phyloP scores from a whole-genome alignment of 176 grass and related monocot species.

The Otatea glauca region DNA sequence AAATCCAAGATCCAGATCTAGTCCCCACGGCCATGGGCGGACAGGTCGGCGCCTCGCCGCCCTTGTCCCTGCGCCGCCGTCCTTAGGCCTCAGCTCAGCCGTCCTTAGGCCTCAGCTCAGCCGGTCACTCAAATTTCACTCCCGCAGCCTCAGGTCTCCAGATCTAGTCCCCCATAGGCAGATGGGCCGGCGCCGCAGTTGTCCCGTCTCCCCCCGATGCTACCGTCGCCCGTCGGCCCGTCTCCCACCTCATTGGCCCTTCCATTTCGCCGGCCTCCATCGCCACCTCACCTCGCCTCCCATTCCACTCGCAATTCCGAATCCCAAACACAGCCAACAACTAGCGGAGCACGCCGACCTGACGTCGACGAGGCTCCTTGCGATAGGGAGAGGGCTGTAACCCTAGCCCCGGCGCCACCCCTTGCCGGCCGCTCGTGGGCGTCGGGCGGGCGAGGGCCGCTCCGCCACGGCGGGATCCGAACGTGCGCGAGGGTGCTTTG shows the following conservation, averaged over 20 bases:
- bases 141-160: no score
- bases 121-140: no score
- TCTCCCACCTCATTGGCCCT: background rate
- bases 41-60: no score
- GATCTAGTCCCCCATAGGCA: no score
- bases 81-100: no score
- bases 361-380: background rate
- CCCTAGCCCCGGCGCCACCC: background rate
- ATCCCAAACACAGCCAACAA: background rate
- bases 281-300: conserved; percentile 15
- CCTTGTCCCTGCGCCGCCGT: no score
- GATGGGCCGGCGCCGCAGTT: no score
- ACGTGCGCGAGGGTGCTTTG: background rate
- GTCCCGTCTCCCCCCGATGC: no score
- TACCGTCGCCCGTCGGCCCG: no score
- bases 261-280: background rate
- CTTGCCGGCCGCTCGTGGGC: background rate
- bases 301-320: background rate
- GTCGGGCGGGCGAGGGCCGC: background rate
- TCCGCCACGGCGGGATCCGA: conserved; percentile 42
- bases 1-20: no score
- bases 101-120: no score
- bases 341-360: background rate
- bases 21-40: no score
- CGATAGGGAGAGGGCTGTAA: background rate